phyloP scores from a whole-genome alignment of 495 filamentous ascomycete species.

The Neurospora sp. region DNA sequence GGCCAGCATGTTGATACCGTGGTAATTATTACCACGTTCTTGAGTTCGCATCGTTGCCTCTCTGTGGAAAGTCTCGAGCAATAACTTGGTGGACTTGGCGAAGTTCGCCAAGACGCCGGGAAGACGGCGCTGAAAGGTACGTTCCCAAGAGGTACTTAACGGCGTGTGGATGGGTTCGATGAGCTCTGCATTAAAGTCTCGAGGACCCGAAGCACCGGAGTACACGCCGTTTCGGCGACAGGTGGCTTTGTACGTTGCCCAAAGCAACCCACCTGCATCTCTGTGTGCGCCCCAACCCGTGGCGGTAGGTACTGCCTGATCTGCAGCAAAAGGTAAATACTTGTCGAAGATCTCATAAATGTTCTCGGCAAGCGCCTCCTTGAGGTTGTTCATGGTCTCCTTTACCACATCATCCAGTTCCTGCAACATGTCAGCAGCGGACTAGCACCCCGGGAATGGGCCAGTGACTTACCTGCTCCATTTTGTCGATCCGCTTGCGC shows the following conservation, averaged over 20 bases:
- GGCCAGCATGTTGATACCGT: conserved; percentile 17
- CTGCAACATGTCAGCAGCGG: conserved; percentile 1
- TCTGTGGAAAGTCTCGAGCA: conserved; percentile 28
- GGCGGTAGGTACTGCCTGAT: conserved; percentile 29
- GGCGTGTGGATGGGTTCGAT: conserved; percentile 27
- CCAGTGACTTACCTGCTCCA: conserved; percentile 35
- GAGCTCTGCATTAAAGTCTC: conserved; percentile 42
- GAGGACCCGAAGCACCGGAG: conserved; percentile 20
- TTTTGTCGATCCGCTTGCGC: conserved; percentile 26
- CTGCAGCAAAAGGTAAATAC: conserved; percentile 25
- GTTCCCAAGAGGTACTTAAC: conserved; percentile 37
- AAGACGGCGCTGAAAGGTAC: conserved; percentile 34
- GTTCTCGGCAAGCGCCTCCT: conserved; percentile 28
- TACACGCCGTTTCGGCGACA: conserved; percentile 37
- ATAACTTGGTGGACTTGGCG: background rate
- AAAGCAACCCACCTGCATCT: conserved; percentile 38
- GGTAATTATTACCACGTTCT: conserved; percentile 10
- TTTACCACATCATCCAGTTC: conserved; percentile 25
- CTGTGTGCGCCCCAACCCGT: conserved; percentile 40
- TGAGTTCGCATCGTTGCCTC: conserved; percentile 18
- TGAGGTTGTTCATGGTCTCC: conserved; percentile 26
- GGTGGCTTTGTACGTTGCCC: conserved; percentile 53
- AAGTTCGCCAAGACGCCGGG: conserved; percentile 16
- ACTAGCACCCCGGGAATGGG: background rate
- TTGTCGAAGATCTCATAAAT: conserved; percentile 36